Percentiles rank a stretch among this genome's conserved stretches.
These are phyloP conservation scores for Petunia axillaris DNA, from an alignment of 257 asterid genomes.

Conservation along the genomic window DNA sequence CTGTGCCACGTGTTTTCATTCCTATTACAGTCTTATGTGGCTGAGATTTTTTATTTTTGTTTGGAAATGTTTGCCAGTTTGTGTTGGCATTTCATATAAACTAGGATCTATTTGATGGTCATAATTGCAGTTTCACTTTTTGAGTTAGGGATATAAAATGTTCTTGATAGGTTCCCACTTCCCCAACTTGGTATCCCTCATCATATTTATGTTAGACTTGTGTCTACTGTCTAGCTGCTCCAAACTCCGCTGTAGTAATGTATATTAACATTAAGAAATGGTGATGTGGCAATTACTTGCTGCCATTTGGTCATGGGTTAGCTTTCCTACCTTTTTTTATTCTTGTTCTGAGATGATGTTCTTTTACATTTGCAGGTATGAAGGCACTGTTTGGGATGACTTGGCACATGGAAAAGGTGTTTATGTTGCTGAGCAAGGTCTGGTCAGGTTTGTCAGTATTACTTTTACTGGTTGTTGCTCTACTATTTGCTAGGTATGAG, in stretches of 20 bases:
- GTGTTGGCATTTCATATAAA: slow-evolving; percentile 1
- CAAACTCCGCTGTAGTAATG: not conserved
- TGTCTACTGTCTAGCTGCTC: not conserved
- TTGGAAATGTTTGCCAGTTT: slow-evolving; percentile 14
- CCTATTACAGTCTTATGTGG: not conserved
- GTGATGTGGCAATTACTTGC: not conserved
- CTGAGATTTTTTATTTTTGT: not conserved
- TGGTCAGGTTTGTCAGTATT: slow-evolving; percentile 71
- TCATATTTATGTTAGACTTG: not conserved
- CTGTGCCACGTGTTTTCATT: not conserved
- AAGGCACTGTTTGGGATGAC: slow-evolving; percentile 99
- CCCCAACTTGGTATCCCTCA: not conserved
- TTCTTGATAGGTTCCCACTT: not conserved
- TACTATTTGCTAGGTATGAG: not conserved
- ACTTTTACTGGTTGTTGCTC: not conserved
- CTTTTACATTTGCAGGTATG: slow-evolving; percentile 59
- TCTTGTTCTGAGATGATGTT: not conserved
- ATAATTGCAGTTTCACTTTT: not conserved
- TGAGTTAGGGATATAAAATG: not conserved
- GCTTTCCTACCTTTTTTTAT: not conserved
- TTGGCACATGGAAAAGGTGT: slow-evolving; percentile 98
- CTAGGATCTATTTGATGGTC: not conserved
- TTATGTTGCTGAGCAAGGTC: slow-evolving; percentile 77
- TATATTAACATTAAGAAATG: not conserved
- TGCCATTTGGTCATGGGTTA: not conserved